Conservation (phyloP, 2,329 filamentous ascomycete species). For the Neocucurbitaria cava region DNA sequence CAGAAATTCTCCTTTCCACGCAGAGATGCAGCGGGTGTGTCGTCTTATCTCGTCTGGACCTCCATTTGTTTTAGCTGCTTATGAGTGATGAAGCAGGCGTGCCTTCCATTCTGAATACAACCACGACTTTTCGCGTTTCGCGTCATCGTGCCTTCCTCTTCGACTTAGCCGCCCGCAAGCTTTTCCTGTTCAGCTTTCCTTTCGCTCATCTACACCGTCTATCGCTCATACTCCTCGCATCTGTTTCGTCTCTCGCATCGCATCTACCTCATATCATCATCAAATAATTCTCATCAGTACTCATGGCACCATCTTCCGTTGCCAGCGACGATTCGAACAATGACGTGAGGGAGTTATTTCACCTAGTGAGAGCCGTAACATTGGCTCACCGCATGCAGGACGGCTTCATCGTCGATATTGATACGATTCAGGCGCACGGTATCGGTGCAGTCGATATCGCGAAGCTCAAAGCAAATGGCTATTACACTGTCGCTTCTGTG, state of each 20-base stretch:
- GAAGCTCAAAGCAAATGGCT: slow-evolving; percentile 69
- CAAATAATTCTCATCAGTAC: slow-evolving; percentile 4
- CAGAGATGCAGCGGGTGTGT: neutral
- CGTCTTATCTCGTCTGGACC: neutral
- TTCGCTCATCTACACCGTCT: neutral
- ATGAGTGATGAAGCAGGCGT: neutral
- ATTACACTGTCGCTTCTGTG: slow-evolving; percentile 69
- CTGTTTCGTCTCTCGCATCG: slow-evolving; percentile 7
- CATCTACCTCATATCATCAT: slow-evolving; percentile 5
- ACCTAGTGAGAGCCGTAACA: neutral
- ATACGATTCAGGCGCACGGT: slow-evolving; percentile 70
- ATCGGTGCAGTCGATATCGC: slow-evolving; percentile 70
- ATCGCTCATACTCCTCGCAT: neutral
- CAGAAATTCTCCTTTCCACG: neutral
- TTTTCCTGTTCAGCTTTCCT: neutral
- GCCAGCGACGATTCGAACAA: slow-evolving; percentile 59
- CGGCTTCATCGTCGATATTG: slow-evolving; percentile 69
- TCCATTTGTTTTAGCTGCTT: neutral
- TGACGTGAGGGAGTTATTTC: slow-evolving; percentile 50
- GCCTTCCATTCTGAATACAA: slow-evolving; percentile 19
- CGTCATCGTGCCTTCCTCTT: slow-evolving; percentile 15
- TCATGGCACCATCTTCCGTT: slow-evolving; percentile 57
- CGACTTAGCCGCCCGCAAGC: neutral
- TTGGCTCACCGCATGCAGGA: slow-evolving; percentile 44
- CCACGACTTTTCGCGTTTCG: slow-evolving; percentile 27